Evolutionary conservation across 2,329 filamentous ascomycete species (phyloP), one percentile per base, ranked within the genome.

Genomic region (Dactylella cylindrospora): DNA sequence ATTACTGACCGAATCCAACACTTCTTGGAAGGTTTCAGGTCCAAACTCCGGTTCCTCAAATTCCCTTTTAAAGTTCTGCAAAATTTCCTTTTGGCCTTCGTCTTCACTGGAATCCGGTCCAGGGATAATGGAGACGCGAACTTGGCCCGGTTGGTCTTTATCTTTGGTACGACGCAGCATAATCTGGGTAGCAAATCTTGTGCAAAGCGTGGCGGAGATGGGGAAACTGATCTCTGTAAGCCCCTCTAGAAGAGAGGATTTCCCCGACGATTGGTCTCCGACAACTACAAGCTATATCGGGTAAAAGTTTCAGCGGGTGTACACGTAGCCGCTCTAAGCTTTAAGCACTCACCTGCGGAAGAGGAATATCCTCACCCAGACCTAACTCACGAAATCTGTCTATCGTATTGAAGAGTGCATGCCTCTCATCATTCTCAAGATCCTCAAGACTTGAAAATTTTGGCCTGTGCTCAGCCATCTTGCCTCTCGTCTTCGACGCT

Each of bases 101-200:
- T 49, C 26, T 9, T 44, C 31, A 6, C 23, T 17, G 3, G 41
- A 38, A 5, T 62, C 49, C 28, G 53, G 28, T 5, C 55, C 55
- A 3, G 68, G 68, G 20, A 68, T 67, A 29, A 70, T 67, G 1
- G 66, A 59, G 15, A 68, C 64, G 1, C 41, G 59, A 23, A 70
- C 65, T n/a, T 62, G 54, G 4, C 52, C 57, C 8, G 28, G 8
- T 13, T 31, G 9, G n/a, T 53, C 39, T 15, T 50, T 41, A 13
- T 65, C 55, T 3, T 57, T 31, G 17, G 62, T 51, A 19, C 68
- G 65, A 13, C 68, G 65, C 17, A 70, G 65, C 22, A 68, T 66
- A 32, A 70, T 70, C 28, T 70, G 68, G 1, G 68, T 70, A 10
- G 68, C 68, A 44, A 68, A 70, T n/a, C 68, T 52, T 2, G 68